Percentiles rank a stretch among this genome's conserved stretches.
These are phyloP conservation scores for Fraxinus americana DNA, from an alignment of 257 asterid species.

Conservation along the genomic window DNA sequence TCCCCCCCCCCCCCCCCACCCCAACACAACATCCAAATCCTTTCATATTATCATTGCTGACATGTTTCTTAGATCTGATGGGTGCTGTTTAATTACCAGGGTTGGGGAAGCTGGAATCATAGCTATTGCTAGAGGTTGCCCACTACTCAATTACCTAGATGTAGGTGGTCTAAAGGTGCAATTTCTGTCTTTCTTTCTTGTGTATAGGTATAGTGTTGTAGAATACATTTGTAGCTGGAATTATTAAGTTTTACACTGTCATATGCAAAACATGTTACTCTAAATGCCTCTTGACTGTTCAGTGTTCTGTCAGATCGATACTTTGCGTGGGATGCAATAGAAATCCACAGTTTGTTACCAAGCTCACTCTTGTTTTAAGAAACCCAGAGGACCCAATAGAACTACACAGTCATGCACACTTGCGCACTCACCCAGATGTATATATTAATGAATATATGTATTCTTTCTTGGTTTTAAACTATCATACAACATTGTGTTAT, in stretches of 20 bases:
- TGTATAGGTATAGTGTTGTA: no score
- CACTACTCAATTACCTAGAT: constrained; percentile 73
- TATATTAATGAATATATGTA: no score
- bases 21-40: neutral
- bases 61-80: constrained; percentile 9
- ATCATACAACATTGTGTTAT: no score
- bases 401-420: no score
- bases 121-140: constrained; percentile 85
- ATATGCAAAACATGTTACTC: no score
- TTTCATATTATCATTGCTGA: neutral
- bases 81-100: constrained; percentile 46
- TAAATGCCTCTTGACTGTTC: neutral
- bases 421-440: no score
- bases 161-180: constrained; percentile 83
- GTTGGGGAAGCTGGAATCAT: constrained; percentile 79
- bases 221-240: no score
- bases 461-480: neutral
- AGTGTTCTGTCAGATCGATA: neutral
- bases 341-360: no score
- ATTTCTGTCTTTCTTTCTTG: constrained; percentile 6
- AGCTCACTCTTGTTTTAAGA: no score
- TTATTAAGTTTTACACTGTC: no score
- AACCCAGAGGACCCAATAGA: no score
- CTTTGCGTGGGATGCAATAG: neutral
- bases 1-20: neutral